Percentiles rank a stretch among this genome's conserved stretches.
Conservation (phyloP, 306 rosid species). For the Gillenia trifoliata region DNA sequence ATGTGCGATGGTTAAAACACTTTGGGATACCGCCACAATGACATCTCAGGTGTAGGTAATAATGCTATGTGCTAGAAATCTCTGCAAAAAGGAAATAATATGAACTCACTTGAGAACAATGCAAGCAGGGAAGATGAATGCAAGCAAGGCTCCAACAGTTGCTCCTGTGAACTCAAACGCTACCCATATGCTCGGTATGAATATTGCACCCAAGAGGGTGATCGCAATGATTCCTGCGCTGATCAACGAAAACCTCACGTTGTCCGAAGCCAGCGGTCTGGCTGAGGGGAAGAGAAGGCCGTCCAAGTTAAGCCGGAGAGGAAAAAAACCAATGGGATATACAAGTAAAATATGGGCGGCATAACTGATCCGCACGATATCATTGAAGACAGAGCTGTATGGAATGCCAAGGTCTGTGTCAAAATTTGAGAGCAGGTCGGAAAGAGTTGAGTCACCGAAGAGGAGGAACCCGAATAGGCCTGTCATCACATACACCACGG, state of each 20-base stretch:
- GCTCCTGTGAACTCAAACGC: conserved; percentile 50
- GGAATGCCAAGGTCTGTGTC: conserved; percentile 32
- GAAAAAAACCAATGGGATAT: conserved; percentile 28
- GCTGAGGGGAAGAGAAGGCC: conserved; percentile 34
- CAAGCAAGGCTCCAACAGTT: conserved; percentile 39
- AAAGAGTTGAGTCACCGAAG: conserved; percentile 32
- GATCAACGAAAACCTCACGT: conserved; percentile 24
- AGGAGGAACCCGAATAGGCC: conserved; percentile 39
- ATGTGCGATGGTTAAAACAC: no score
- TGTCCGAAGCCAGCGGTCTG: conserved; percentile 24
- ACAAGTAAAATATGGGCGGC: conserved; percentile 30
- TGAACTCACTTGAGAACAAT: conserved; percentile 29
- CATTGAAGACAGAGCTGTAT: conserved; percentile 20
- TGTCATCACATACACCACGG: conserved; percentile 30
- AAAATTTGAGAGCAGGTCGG: conserved; percentile 34
- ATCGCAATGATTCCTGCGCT: conserved; percentile 15
- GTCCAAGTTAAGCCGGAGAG: conserved; percentile 34
- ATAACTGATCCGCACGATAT: conserved; percentile 31
- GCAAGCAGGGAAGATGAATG: conserved; percentile 48
- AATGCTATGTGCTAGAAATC: background rate
- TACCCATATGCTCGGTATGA: conserved; percentile 47
- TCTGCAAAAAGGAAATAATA: background rate
- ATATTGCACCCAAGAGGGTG: conserved; percentile 41
- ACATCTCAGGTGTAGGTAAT: no score
- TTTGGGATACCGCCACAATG: no score